Base-by-base conservation (phyloP, 1,284 basidiomycete species). In the Ustilago shanxiensis region DNA sequence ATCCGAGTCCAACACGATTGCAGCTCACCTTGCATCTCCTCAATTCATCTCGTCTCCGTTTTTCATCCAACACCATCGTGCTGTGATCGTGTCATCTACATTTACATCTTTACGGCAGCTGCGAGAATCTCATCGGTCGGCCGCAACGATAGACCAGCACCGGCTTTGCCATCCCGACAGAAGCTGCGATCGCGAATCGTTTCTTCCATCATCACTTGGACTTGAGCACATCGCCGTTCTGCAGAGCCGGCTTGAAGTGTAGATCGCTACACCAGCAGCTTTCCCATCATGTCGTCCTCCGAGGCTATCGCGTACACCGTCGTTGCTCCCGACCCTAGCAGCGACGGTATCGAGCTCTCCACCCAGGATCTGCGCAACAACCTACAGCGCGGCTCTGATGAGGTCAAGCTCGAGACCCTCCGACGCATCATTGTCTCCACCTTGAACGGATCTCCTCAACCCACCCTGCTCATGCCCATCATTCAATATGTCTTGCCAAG, bases 401-500 rank as follows among this genome's bases (percentile, higher is more conserved):
- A 98, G 82, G 92, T 95, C 88, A 99, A 98, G 89, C 89, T 98
- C 84, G 95, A 99, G 88, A 95, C 95, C 82, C 91, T 99, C 89
- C 91, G 95, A 85, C 93, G 92, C 88, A 97, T 99, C 88, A 94
- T 99, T 82, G 90, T 95, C 68, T 92, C 94, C 51, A 99, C 95
- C 53, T 92, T 98, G 87, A 98, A 98, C 88, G 96, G 96, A 33
- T 94, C 95, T 86, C 90, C 93, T 78, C 87, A 97, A 92, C 94
- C 95, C 22, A 89, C 91, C 55, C 88, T 98, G 59, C 90, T 99
- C 87, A 99, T 99, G 96, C 95, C 95, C 20, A 93, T 99, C 87
- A 98, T 99, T 81, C 97, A 99, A 90, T 98, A 92, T 88, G 92
- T 95, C 62, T 89, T 99, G 89, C 97, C 97, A 26, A 94, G 93